These are phyloP conservation scores for Diaporthe eres DNA, from an alignment of 2,329 filamentous ascomycete genomes.

Conservation along the genomic window DNA sequence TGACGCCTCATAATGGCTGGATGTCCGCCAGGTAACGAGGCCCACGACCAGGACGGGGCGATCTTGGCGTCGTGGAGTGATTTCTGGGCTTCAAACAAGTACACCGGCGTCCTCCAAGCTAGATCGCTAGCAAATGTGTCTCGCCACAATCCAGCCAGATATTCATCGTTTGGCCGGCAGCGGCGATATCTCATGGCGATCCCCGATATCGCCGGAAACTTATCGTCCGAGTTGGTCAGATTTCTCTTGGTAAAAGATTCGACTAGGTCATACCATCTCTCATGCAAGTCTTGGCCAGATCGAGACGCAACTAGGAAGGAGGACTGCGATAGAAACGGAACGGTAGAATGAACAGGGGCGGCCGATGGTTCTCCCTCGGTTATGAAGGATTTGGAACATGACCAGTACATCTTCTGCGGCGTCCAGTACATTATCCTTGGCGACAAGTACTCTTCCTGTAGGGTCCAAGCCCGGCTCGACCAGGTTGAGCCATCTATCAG, in stretches of 20 bases:
- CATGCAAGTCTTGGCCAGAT: background rate
- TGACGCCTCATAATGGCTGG: background rate
- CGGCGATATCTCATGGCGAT: background rate
- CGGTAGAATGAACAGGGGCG: accelerated
- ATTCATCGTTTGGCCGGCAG: background rate
- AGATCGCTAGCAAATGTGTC: background rate
- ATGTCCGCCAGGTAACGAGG: background rate
- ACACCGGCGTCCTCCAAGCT: background rate
- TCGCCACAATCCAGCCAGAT: background rate
- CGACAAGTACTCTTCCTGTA: background rate
- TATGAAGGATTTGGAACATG: background rate
- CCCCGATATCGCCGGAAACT: background rate
- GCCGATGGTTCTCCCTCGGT: background rate
- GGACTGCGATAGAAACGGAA: background rate
- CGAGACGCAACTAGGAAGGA: background rate
- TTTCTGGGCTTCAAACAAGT: background rate
- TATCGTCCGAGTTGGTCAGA: background rate
- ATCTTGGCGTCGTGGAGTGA: background rate
- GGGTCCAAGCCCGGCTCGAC: background rate
- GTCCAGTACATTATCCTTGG: conserved; percentile 6
- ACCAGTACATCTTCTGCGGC: background rate
- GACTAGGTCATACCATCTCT: background rate
- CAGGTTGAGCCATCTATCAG: background rate
- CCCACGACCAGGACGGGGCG: background rate
- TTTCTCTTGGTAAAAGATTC: background rate